Conservation (phyloP, 2,329 filamentous ascomycete genomes). For the Metarhizium guizhouense region DNA sequence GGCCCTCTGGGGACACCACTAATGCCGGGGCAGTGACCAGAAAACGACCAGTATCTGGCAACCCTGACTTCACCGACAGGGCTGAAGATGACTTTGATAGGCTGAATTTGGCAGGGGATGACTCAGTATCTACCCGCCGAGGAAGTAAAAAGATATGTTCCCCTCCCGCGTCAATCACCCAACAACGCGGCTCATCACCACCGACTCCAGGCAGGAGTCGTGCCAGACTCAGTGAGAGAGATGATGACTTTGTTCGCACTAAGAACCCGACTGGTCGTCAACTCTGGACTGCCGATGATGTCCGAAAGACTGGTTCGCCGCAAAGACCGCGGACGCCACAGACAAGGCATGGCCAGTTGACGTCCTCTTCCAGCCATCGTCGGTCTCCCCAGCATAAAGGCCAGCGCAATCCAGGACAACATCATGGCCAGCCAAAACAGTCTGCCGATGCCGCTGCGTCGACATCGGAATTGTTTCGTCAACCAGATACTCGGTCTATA, state of each 20-base stretch:
- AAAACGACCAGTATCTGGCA: constrained; percentile 8
- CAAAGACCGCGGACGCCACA: constrained; percentile 6
- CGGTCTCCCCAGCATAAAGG: constrained; percentile 4
- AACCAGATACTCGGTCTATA: constrained; percentile 60
- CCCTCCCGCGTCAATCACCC: constrained; percentile 15
- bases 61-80: neutral
- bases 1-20: neutral
- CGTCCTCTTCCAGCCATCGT: neutral
- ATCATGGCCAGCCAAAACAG: neutral
- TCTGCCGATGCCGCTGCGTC: constrained; percentile 1
- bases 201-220: constrained; percentile 12
- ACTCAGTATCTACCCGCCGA: constrained; percentile 8
- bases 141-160: constrained; percentile 19
- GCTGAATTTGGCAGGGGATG: constrained; percentile 1
- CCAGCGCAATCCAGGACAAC: neutral
- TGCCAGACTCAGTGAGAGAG: constrained; percentile 7
- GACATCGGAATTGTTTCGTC: constrained; percentile 8
- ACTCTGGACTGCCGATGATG: constrained; percentile 20
- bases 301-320: neutral
- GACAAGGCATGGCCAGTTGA: neutral
- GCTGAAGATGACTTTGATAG: constrained; percentile 6
- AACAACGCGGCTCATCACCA: constrained; percentile 11
- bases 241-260: constrained; percentile 15
- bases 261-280: constrained; percentile 15
- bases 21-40: neutral